Conservation (phyloP, 2,329 filamentous ascomycete genomes). For the Amesomyces nigricolor region DNA sequence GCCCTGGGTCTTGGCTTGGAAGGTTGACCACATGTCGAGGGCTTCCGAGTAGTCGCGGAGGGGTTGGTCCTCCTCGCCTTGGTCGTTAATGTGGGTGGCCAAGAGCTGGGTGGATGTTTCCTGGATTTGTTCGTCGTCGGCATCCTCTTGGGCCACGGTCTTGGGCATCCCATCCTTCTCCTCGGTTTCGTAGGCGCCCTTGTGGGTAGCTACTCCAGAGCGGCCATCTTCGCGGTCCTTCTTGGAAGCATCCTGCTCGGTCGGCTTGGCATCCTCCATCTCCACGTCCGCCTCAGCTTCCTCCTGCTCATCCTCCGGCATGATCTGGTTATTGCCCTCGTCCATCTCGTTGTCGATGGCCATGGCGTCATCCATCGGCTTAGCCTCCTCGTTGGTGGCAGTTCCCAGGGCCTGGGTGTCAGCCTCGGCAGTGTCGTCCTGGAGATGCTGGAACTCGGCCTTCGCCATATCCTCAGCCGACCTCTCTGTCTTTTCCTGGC, state of each 20-base stretch:
- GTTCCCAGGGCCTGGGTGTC: conserved; percentile 89
- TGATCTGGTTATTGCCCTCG: conserved; percentile 40
- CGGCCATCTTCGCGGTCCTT: conserved; percentile 49
- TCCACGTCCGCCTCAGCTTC: conserved; percentile 40
- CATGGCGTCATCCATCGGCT: conserved; percentile 81
- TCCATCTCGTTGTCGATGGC: conserved; percentile 69
- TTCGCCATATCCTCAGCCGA: conserved; percentile 63
- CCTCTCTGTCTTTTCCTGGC: conserved; percentile 46
- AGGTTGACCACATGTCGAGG: conserved; percentile 74
- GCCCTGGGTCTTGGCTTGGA: conserved; percentile 77
- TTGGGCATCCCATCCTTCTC: conserved; percentile 31
- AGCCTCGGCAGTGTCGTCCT: conserved; percentile 72
- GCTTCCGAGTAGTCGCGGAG: conserved; percentile 51
- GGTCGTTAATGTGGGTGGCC: conserved; percentile 61
- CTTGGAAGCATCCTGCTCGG: conserved; percentile 37
- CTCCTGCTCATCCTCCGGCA: conserved; percentile 46
- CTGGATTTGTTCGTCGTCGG: conserved; percentile 44
- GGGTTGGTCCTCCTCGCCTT: conserved; percentile 29
- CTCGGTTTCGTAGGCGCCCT: conserved; percentile 53
- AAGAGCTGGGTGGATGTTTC: conserved; percentile 60
- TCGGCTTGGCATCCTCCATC: conserved; percentile 38
- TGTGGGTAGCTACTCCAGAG: conserved; percentile 54
- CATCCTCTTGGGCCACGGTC: conserved; percentile 33
- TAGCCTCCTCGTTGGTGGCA: conserved; percentile 79
- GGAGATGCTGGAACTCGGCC: conserved; percentile 89